A percentile compares a stretch with the other conserved stretches of the same genome.
These are phyloP conservation scores for Oxyria digyna DNA, from an alignment of 148 eudicot genomes.

Conservation along the genomic window DNA sequence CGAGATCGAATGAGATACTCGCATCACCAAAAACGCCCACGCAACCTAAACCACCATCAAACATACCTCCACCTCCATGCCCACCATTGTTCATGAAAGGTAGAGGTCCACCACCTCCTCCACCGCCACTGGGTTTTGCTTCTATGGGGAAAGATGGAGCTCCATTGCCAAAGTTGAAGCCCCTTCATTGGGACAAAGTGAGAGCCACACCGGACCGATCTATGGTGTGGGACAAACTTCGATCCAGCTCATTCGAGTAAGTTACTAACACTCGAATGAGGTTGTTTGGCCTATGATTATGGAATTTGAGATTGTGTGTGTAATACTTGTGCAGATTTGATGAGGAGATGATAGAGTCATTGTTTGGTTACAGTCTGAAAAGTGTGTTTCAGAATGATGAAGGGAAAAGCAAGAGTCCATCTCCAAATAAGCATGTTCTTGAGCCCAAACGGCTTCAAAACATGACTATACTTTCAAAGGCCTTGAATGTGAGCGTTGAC, in stretches of 20 bases:
- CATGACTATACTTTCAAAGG: constrained; percentile 85
- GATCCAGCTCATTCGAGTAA: constrained; percentile 91
- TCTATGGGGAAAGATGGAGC: constrained; percentile 68
- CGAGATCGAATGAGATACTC: background rate
- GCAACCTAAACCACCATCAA: constrained; percentile 14
- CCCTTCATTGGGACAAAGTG: constrained; percentile 99
- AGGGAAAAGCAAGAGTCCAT: constrained; percentile 60
- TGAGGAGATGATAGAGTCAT: constrained; percentile 90
- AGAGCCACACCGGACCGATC: constrained; percentile 80
- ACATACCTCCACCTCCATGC: constrained; percentile 55
- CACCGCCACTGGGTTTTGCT: constrained; percentile 32
- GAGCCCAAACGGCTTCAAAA: constrained; percentile 96
- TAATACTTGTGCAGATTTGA: constrained; percentile 49
- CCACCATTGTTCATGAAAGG: constrained; percentile 13
- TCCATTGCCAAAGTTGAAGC: constrained; percentile 82
- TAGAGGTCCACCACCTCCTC: constrained; percentile 57
- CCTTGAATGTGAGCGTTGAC: constrained; percentile 64
- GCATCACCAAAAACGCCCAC: background rate
- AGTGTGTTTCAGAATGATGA: constrained; percentile 53
- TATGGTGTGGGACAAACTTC: constrained; percentile 93
- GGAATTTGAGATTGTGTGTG: background rate
- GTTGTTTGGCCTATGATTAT: background rate
- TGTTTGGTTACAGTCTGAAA: constrained; percentile 78
- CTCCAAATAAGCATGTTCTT: constrained; percentile 86
- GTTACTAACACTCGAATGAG: constrained; percentile 11